These are phyloP conservation scores for Crucihimalaya himalaica DNA, from an alignment of 345 rosid genomes.

Conservation along the genomic window DNA sequence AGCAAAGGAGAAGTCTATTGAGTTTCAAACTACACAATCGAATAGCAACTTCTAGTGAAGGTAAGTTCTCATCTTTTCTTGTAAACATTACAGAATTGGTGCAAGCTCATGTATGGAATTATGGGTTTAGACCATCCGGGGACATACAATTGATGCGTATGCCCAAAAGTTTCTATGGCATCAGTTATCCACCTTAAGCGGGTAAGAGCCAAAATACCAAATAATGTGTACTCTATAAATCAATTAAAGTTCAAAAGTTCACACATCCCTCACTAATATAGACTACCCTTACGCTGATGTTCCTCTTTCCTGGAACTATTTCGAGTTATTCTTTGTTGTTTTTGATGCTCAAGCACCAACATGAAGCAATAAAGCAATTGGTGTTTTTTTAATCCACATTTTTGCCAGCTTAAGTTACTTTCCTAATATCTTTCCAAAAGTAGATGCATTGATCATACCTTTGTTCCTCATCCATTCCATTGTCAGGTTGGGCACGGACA, in stretches of 20 bases:
- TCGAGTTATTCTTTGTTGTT: neutral
- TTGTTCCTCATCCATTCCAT: slow-evolving; percentile 82
- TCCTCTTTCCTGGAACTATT: neutral
- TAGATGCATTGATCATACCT: slow-evolving; percentile 51
- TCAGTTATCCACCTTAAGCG: neutral
- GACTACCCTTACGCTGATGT: neutral
- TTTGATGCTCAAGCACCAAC: neutral
- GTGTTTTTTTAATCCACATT: slow-evolving; percentile 10
- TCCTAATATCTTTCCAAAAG: neutral
- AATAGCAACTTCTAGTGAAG: slow-evolving; percentile 13
- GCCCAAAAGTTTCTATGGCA: slow-evolving; percentile 5
- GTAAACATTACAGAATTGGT: neutral
- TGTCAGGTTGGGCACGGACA: slow-evolving; percentile 56
- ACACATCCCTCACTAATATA: slow-evolving; percentile 1
- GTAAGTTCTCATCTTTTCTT: slow-evolving; percentile 3
- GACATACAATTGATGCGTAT: neutral
- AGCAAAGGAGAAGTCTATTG: slow-evolving; percentile 5
- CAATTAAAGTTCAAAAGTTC: neutral
- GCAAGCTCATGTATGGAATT: neutral
- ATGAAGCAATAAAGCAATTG: slow-evolving; percentile 19
- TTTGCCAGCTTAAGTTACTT: slow-evolving; percentile 5
- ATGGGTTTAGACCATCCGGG: neutral
- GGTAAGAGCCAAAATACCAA: slow-evolving; percentile 13
- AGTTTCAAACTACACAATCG: slow-evolving; percentile 6
- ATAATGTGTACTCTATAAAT: neutral